Percentiles rank a stretch among this genome's conserved stretches.
phyloP scores from a whole-genome alignment of 1,284 basidiomycete genomes.

The Rhodotorula sp. region DNA sequence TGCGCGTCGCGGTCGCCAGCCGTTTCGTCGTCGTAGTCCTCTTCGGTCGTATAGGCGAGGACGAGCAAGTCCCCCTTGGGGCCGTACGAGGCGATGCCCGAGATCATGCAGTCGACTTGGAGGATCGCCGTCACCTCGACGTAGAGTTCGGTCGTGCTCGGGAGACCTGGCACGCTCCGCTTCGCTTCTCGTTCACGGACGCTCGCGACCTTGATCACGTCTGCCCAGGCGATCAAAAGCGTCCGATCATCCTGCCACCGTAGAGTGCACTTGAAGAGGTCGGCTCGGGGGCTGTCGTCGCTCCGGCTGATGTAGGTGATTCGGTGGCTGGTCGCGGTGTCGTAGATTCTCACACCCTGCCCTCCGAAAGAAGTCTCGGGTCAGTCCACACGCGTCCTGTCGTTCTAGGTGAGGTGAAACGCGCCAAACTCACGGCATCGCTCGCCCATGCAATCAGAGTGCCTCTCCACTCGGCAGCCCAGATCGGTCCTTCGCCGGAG shows the following conservation, averaged over 20 bases:
- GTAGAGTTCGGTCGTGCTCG: conserved; percentile 39
- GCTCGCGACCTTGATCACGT: conserved; percentile 81
- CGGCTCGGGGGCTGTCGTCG: conserved; percentile 76
- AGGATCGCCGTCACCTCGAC: conserved; percentile 90
- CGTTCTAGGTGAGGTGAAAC: too few species aligned
- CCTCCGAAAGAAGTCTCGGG: background rate
- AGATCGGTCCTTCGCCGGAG: conserved; percentile 89
- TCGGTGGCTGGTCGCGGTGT: conserved; percentile 72
- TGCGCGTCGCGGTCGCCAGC: conserved; percentile 66
- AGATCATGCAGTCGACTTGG: conserved; percentile 92
- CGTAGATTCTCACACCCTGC: conserved; percentile 91
- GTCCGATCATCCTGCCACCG: conserved; percentile 90
- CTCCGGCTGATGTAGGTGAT: conserved; percentile 87
- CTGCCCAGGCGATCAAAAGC: conserved; percentile 90
- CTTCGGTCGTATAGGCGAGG: conserved; percentile 63
- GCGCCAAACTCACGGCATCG: conserved; percentile 63
- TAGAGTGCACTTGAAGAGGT: conserved; percentile 88
- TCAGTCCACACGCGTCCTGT: too few species aligned
- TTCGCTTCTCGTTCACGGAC: conserved; percentile 37
- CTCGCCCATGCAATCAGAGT: conserved; percentile 95
- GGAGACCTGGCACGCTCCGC: conserved; percentile 27
- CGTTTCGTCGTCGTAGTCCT: conserved; percentile 56
- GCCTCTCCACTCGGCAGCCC: conserved; percentile 83
- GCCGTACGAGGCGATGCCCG: conserved; percentile 79
- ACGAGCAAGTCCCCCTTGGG: conserved; percentile 65